These are phyloP conservation scores for Nannochloris sp. DNA, from an alignment of 139 green algal genomes.

Conservation along the genomic window DNA sequence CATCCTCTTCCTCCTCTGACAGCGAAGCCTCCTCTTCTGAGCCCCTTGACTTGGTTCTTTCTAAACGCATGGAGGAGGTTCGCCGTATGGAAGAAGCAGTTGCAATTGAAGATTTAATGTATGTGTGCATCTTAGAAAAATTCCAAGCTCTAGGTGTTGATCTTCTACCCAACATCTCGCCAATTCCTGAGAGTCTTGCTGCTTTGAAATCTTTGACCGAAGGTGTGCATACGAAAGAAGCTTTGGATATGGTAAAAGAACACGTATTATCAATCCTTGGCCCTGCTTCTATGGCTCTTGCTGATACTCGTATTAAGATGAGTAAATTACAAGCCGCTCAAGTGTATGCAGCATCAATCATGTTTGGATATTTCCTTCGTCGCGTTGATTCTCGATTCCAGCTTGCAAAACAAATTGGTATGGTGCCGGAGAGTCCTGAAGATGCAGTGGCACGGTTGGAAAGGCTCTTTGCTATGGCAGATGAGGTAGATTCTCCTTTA, in stretches of 20 bases:
- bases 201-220: constrained; percentile 37
- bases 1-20: too few relatives aligned
- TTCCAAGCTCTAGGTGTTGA: constrained; percentile 77
- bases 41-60: constrained; percentile 49
- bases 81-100: constrained; percentile 50
- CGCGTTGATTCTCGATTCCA: constrained; percentile 91
- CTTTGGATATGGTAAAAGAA: constrained; percentile 88
- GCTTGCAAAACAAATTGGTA: constrained; percentile 77
- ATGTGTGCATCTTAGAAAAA: constrained; percentile 86
- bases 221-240: constrained; percentile 86
- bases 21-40: not conserved
- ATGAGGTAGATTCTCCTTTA: constrained; percentile 24
- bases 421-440: constrained; percentile 45
- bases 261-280: constrained; percentile 87
- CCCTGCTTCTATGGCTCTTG: constrained; percentile 52
- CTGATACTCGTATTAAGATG: constrained; percentile 78
- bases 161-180: constrained; percentile 72
- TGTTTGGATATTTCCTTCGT: constrained; percentile 98
- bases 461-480: constrained; percentile 55
- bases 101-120: constrained; percentile 94
- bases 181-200: constrained; percentile 16
- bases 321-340: constrained; percentile 92
- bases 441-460: constrained; percentile 78
- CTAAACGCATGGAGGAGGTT: constrained; percentile 85
- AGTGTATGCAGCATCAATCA: constrained; percentile 91